phyloP scores from a whole-genome alignment of 805 yeast species.

The Kazachstania viticola region DNA sequence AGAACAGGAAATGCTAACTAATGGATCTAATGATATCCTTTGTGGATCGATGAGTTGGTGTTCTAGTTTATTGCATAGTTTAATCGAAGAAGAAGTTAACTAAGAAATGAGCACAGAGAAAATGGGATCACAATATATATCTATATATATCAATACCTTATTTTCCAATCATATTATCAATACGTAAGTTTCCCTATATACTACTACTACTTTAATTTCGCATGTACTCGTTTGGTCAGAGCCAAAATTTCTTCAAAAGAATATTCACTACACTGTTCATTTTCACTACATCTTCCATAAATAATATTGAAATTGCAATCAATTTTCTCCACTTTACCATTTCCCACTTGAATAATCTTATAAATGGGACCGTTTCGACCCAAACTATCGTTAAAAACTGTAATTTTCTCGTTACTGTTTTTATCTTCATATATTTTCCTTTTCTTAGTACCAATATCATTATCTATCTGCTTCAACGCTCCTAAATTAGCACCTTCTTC shows the following conservation, averaged over 20 bases:
- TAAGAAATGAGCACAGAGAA: too few species aligned
- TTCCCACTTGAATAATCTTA: slow-evolving; percentile 40
- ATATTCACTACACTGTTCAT: too few species aligned
- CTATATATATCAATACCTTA: too few species aligned
- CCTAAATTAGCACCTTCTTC: slow-evolving; percentile 1
- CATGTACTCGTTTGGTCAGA: slow-evolving; percentile 28
- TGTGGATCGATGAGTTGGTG: background rate
- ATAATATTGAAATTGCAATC: slow-evolving; percentile 48
- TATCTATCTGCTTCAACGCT: slow-evolving; percentile 1
- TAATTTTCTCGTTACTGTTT: slow-evolving; percentile 15
- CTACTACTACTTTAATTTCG: too few species aligned
- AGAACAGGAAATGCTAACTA: too few species aligned
- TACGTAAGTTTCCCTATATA: too few species aligned
- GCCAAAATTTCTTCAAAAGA: slow-evolving; percentile 57
- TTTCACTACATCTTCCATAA: slow-evolving; percentile 32
- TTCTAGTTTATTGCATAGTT: too few species aligned
- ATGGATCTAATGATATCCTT: too few species aligned
- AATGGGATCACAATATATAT: too few species aligned
- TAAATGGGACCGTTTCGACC: slow-evolving; percentile 31
- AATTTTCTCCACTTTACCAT: slow-evolving; percentile 47
- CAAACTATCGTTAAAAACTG: slow-evolving; percentile 31
- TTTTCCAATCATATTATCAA: too few species aligned
- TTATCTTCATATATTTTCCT: slow-evolving; percentile 1
- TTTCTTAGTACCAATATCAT: background rate
- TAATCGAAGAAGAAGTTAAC: too few species aligned